These are phyloP conservation scores for Aspergillus thermomutatus DNA, from an alignment of 2,329 filamentous ascomycete species.

Conservation along the genomic window DNA sequence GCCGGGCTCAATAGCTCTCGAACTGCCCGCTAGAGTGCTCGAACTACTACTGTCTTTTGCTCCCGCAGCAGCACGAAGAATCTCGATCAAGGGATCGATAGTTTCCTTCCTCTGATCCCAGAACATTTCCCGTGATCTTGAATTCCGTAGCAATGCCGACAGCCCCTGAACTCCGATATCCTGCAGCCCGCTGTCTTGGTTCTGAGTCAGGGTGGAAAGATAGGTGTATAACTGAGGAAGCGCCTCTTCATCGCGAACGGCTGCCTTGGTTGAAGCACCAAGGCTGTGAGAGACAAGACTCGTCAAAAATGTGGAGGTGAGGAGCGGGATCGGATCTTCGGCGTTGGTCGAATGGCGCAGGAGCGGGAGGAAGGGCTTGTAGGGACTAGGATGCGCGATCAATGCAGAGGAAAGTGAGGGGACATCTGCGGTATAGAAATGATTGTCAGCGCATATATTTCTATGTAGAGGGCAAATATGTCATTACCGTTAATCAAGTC, in stretches of 20 bases:
- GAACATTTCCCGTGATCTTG: conserved; percentile 73
- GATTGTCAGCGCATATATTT: neutral
- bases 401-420: conserved; percentile 75
- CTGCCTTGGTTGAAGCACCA: conserved; percentile 57
- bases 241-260: conserved; percentile 65
- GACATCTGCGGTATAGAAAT: conserved; percentile 56
- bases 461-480: neutral
- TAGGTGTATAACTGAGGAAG: conserved; percentile 82
- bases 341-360: conserved; percentile 79
- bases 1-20: conserved; percentile 62
- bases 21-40: conserved; percentile 54
- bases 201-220: conserved; percentile 77
- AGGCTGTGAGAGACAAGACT: conserved; percentile 68
- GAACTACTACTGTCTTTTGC: conserved; percentile 63
- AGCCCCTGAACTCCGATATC: conserved; percentile 94
- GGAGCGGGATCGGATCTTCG: conserved; percentile 82
- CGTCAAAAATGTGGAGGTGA: conserved; percentile 83
- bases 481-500: conserved; percentile 78
- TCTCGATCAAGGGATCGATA: conserved; percentile 73
- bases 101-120: conserved; percentile 90
- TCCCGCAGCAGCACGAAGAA: conserved; percentile 73
- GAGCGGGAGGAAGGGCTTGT: conserved; percentile 78
- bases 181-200: conserved; percentile 82
- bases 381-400: conserved; percentile 65
- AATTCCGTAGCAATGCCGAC: conserved; percentile 76